Conservation (phyloP, 164 flowering plant species). For the Nelumbo lutea region DNA sequence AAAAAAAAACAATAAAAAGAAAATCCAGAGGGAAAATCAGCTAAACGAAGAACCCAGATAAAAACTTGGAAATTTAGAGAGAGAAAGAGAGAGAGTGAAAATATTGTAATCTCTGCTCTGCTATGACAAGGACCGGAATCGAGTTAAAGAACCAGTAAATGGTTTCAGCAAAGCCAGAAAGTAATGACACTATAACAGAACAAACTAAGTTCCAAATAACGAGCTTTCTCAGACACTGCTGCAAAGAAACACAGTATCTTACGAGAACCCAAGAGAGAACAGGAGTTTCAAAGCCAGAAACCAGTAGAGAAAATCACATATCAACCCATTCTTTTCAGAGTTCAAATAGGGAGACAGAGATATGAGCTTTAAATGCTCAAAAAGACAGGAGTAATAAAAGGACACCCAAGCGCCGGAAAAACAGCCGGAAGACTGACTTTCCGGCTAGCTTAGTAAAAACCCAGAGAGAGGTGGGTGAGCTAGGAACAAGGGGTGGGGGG, state of each 20-base stretch:
- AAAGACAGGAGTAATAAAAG: not conserved
- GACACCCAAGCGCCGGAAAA: not conserved
- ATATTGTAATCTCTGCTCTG: not conserved
- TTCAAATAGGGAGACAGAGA: not conserved
- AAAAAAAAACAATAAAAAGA: too few relatives aligned
- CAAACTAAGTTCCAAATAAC: not conserved
- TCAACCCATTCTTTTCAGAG: constrained; percentile 5
- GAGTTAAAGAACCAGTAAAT: not conserved
- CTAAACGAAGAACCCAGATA: constrained; percentile 4
- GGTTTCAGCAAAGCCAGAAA: not conserved
- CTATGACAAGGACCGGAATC: not conserved
- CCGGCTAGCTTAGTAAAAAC: constrained; percentile 1
- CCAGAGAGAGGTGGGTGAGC: not conserved
- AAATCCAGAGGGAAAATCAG: constrained; percentile 10
- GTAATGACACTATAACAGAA: not conserved
- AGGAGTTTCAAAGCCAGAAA: not conserved
- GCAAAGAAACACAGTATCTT: not conserved
- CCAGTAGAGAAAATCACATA: not conserved
- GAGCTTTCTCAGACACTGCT: not conserved
- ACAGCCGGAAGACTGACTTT: not conserved
- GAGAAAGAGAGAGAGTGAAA: not conserved
- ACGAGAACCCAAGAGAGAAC: not conserved
- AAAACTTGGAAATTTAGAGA: not conserved
- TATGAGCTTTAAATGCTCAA: not conserved
- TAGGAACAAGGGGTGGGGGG: not conserved